Evolutionary conservation across 345 rosid genomes (phyloP), one percentile per base, ranked within the genome.

Genomic region (Camelina neglecta): DNA sequence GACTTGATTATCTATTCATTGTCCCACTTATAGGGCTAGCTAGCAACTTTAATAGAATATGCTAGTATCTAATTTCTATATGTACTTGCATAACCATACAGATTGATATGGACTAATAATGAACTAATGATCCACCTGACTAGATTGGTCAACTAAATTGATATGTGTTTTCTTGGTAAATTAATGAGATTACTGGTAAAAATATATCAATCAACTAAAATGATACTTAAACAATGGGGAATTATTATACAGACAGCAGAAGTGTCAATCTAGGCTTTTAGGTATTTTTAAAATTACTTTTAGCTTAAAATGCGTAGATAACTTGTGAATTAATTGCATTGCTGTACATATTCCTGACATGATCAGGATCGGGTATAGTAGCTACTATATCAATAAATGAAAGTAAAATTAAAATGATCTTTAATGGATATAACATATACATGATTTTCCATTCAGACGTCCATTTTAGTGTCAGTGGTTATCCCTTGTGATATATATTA

Each of bases 91-190:
- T 24, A 21, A 24, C 23, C 72, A 74, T 33, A 65, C 66, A 45
- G 3, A 8, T 21, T 56, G 72, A 35, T 74, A 47, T 54, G n/a
- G 58, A 11, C 12, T 6, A 7, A 44, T 55, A 20, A 13, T 53
- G 44, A 64, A 73, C 70, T 31, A 53, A 23, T 45, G 50, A 56
- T 33, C 31, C 38, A 65, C 72, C 78, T 58, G 48, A 58, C 71
- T 55, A 56, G 65, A 33, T 45, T 44, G 49, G 71, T 74, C 57
- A 24, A 56, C 65, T 74, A 21, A 44, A 56, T 42, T 45, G 38
- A 55, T 56, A 45, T 65, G 39, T 12, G 7, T 29, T 26, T 26
- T 26, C 4, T 26, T 26, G 4, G 29, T 26, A 26, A 4, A 26
- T 4, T 29, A 29, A 29, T 29, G 31, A 29, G 31, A 29, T 29